Evolutionary conservation across 345 rosid species (phyloP).

Genomic region (Bretschneidera sinensis): DNA sequence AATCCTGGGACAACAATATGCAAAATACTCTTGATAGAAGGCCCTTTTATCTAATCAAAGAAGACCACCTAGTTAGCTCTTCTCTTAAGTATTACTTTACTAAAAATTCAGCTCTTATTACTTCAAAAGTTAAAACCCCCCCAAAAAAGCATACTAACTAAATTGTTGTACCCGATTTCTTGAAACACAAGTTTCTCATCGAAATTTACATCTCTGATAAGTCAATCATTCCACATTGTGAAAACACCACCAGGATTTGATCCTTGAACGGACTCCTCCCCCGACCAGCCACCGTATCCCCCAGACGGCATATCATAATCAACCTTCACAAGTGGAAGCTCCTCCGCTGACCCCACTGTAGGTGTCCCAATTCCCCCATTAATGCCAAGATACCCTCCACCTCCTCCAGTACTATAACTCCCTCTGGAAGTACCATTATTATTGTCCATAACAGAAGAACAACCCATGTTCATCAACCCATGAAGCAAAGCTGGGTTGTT

Average conservation of each 20-base stretch:
- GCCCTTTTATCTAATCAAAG: too few relatives aligned
- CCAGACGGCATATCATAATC: conserved; percentile 79
- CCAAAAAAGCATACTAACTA: too few relatives aligned
- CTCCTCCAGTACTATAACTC: conserved; percentile 42
- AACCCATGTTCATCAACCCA: conserved; percentile 52
- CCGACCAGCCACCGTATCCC: conserved; percentile 68
- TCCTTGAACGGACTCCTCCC: conserved; percentile 66
- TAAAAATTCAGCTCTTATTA: too few relatives aligned
- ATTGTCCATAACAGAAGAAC: conserved; percentile 30
- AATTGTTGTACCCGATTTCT: too few relatives aligned
- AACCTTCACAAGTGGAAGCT: conserved; percentile 62
- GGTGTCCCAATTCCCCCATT: conserved; percentile 44
- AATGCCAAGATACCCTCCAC: conserved; percentile 52
- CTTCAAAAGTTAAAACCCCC: too few relatives aligned
- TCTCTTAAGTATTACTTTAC: too few relatives aligned
- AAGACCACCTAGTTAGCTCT: too few relatives aligned
- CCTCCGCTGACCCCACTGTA: conserved; percentile 48
- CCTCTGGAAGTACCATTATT: conserved; percentile 36
- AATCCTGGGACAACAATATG: too few relatives aligned
- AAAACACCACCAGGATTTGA: conserved; percentile 67
- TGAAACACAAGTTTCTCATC: too few relatives aligned
- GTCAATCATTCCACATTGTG: conserved; percentile 88
- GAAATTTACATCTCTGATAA: too few relatives aligned
- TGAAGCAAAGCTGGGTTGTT: conserved; percentile 65
- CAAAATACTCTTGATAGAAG: too few relatives aligned